Evolutionary conservation across 2,329 filamentous ascomycete species (phyloP).

Genomic region (Clonostachys byssicola): DNA sequence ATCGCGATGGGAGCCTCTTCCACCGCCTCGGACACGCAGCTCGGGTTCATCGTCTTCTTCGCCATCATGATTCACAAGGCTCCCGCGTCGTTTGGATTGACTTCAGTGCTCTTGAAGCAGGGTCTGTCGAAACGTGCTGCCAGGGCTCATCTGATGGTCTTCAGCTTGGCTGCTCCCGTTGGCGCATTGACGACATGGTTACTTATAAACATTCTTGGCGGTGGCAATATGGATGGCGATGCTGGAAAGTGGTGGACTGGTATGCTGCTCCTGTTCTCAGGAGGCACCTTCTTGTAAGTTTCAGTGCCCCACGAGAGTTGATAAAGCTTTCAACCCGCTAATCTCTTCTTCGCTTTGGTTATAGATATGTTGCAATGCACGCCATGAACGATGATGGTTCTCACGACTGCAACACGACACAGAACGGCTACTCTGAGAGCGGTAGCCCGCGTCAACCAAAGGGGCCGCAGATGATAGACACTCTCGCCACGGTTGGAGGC

Average conservation of each 20-base stretch:
- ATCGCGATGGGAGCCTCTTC: slow-evolving; percentile 93
- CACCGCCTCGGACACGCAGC: slow-evolving; percentile 64
- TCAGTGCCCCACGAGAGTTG: background rate
- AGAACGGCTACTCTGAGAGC: slow-evolving; percentile 54
- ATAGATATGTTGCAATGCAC: slow-evolving; percentile 95
- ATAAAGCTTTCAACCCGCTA: no score
- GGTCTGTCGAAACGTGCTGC: slow-evolving; percentile 84
- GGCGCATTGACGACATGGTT: slow-evolving; percentile 83
- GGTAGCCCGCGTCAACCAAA: slow-evolving; percentile 38
- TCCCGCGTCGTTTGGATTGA: slow-evolving; percentile 90
- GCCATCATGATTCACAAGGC: slow-evolving; percentile 98
- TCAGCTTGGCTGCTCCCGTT: slow-evolving; percentile 84
- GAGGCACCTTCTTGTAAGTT: slow-evolving; percentile 87
- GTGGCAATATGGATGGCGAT: slow-evolving; percentile 52
- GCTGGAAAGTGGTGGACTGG: slow-evolving; percentile 83
- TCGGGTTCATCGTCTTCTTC: slow-evolving; percentile 89
- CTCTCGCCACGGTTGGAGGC: slow-evolving; percentile 65
- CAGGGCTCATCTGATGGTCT: slow-evolving; percentile 80
- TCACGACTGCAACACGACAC: slow-evolving; percentile 49
- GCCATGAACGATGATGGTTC: slow-evolving; percentile 79
- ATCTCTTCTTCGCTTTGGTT: no score
- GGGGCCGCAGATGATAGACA: slow-evolving; percentile 62
- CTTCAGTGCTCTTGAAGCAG: slow-evolving; percentile 84
- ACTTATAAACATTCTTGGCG: slow-evolving; percentile 69
- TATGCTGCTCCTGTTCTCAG: slow-evolving; percentile 89